Base-by-base conservation (phyloP, 129 eudicot genomes). In the Lactuca sativa region DNA sequence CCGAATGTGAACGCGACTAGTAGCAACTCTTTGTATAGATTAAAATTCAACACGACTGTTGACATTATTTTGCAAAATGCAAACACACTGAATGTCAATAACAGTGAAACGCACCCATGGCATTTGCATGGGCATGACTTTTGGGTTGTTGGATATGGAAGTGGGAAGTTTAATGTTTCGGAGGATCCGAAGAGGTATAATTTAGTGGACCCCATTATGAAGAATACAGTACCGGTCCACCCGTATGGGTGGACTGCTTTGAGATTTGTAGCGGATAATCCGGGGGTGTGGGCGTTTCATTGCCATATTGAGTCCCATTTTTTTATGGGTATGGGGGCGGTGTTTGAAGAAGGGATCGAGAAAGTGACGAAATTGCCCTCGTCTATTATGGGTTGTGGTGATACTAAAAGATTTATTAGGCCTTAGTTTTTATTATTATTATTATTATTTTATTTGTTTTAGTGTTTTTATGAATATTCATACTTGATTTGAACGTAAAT, bases 231-330 rank as follows among this genome's bases (percentile, higher is more conserved):
- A 64, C 83, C 90, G 0, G 77, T 93, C 3, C 96, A 89, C 31
- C 88, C 83, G 5, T 86, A 76, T 36, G 96, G 96, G 13, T 93
- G 96, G 98, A 89, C 98, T 3, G 98, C 98, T 9, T 33, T 93
- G 66, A 68, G 96, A 58, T 89, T 89, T 56, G 82, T 82, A 67
- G 98, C 98, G 0, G 66, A 89, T 83, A 93, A 93, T 71, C 98
- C 98, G 13, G 96, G 98, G 5, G 90, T 82, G 48, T 93, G 98
- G 98, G 87, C 89, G 3, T 93, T 89, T 69, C 98, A 93, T 80
- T 93, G 98, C 62, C 96, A 93, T 72, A 86, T 93, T 18, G 98
- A 93, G 73, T 72, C 95, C 3, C 96, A 93, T 81, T 89, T 89
- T 56, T 81, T 64, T 7, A 78, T 93, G 96, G 96, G 98, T 4